A percentile compares a stretch with the other conserved stretches of the same genome.
Evolutionary conservation across 75 land plant genomes (phyloP).

Genomic region (Gnetum montanum): DNA sequence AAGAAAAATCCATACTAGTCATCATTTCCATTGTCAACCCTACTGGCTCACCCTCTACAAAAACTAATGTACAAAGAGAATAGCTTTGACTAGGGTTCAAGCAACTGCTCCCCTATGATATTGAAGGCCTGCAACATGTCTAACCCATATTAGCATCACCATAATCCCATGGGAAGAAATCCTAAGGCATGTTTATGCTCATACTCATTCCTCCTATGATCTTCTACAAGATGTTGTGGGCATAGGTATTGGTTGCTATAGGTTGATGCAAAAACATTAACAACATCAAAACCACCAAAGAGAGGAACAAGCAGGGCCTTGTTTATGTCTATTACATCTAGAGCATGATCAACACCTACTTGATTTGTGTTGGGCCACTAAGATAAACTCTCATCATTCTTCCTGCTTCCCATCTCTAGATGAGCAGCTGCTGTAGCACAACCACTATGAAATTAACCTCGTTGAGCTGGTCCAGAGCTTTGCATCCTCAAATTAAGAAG

Average conservation of each 20-base stretch:
- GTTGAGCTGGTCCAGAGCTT: not conserved
- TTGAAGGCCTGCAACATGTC: not conserved
- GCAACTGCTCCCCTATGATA: not conserved
- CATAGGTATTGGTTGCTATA: not conserved
- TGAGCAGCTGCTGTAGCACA: too few species aligned
- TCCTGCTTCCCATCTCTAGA: not conserved
- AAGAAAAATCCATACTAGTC: not conserved
- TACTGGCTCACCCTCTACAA: too few species aligned
- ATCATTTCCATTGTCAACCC: not conserved
- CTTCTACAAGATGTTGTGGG: constrained; percentile 2
- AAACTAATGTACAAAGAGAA: too few species aligned
- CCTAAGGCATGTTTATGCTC: not conserved
- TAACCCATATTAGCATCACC: not conserved
- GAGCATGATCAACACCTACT: not conserved
- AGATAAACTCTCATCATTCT: not conserved
- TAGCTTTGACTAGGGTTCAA: not conserved
- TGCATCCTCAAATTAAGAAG: too few species aligned
- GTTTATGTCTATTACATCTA: not conserved
- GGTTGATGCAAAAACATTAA: not conserved
- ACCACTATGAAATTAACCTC: not conserved
- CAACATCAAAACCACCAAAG: not conserved
- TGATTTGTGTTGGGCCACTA: not conserved
- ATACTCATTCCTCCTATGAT: not conserved
- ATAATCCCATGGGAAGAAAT: not conserved
- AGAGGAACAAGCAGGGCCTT: not conserved